Percentiles rank a stretch among this genome's conserved stretches.
These are phyloP conservation scores for Ceratocystis papillata DNA, from an alignment of 2,329 filamentous ascomycete genomes.

Conservation along the genomic window DNA sequence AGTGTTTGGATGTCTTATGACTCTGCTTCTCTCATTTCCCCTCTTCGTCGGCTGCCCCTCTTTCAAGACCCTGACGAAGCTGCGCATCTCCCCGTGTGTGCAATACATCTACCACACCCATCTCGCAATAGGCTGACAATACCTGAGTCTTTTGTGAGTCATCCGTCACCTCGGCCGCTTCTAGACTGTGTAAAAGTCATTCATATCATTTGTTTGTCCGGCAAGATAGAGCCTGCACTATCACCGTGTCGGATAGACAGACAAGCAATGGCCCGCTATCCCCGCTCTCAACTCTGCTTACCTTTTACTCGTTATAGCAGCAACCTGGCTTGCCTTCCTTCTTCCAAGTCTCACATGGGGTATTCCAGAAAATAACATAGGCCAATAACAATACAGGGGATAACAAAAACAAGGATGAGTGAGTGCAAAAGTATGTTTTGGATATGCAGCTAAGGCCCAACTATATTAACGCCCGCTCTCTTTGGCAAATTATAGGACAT, in stretches of 20 bases:
- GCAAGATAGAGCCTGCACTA: too few species aligned
- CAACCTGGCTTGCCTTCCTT: background rate
- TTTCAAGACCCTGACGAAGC: too few species aligned
- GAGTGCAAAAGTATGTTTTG: background rate
- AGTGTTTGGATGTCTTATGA: too few species aligned
- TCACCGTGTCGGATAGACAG: too few species aligned
- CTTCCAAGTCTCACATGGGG: background rate
- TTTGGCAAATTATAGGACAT: slow-evolving; percentile 37
- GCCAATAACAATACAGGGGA: background rate
- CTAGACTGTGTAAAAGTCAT: background rate
- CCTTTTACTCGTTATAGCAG: background rate
- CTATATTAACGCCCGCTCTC: background rate
- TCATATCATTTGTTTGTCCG: too few species aligned
- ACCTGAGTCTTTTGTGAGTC: background rate
- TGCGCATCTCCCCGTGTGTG: too few species aligned
- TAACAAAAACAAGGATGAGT: background rate
- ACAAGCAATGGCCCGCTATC: too few species aligned
- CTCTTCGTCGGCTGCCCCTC: too few species aligned
- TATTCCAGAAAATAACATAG: background rate
- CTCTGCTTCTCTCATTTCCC: too few species aligned
- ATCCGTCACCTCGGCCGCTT: background rate
- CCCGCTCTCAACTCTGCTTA: background rate
- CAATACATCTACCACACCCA: too few species aligned
- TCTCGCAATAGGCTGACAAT: too few species aligned
- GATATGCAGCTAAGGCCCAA: background rate